These are phyloP conservation scores for Colletotrichum lupini DNA, from an alignment of 2,329 filamentous ascomycete genomes.

Conservation along the genomic window DNA sequence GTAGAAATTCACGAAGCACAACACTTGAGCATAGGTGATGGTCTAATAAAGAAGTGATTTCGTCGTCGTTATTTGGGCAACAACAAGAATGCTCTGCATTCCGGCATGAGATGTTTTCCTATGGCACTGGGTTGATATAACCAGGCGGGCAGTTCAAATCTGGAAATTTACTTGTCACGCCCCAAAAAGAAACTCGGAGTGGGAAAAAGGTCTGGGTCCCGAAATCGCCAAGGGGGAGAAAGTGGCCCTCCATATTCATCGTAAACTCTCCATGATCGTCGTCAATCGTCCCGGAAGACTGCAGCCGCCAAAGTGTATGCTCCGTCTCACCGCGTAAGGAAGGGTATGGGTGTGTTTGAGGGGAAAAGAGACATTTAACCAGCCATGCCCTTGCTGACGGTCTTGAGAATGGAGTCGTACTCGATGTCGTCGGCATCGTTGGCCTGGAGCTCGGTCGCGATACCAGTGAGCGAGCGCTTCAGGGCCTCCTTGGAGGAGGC, in stretches of 20 bases:
- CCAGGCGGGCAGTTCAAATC: constrained; percentile 47
- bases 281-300: constrained; percentile 39
- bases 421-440: constrained; percentile 88
- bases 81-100: constrained; percentile 43
- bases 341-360: constrained; percentile 15
- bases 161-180: constrained; percentile 44
- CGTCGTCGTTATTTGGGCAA: constrained; percentile 29
- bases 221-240: constrained; percentile 30
- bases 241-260: constrained; percentile 38
- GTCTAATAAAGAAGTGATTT: constrained; percentile 34
- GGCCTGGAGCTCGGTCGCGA: constrained; percentile 83
- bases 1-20: not conserved
- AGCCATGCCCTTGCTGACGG: constrained; percentile 72
- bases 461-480: constrained; percentile 81
- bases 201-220: constrained; percentile 30
- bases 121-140: constrained; percentile 42
- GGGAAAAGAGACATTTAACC: constrained; percentile 47
- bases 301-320: constrained; percentile 38
- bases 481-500: constrained; percentile 88
- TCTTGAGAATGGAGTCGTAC: constrained; percentile 76
- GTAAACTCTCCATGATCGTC: constrained; percentile 42
- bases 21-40: constrained; percentile 20
- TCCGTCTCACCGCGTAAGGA: constrained; percentile 35
- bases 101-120: constrained; percentile 42
- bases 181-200: constrained; percentile 39